phyloP scores from a whole-genome alignment of 441 rosid species.

The Populus tomentosa region DNA sequence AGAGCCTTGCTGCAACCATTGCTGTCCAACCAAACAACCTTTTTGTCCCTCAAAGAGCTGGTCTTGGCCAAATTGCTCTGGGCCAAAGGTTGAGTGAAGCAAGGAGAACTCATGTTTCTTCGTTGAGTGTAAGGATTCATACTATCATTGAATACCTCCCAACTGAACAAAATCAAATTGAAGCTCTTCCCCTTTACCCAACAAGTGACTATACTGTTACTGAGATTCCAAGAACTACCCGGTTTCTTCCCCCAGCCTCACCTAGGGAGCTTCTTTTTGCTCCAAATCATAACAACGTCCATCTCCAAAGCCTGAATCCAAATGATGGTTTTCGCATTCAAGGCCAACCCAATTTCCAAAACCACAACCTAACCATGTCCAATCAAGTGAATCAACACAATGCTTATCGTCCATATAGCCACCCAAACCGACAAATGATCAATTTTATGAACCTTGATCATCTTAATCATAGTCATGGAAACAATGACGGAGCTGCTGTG shows the following conservation, averaged over 20 bases:
- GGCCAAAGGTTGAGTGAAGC: constrained; percentile 8
- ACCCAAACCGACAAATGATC: not conserved
- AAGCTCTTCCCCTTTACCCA: not conserved
- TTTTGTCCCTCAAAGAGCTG: not conserved
- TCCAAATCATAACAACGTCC: not conserved
- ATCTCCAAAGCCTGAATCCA: not conserved
- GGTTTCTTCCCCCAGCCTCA: constrained; percentile 3
- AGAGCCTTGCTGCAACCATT: not conserved
- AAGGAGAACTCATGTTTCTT: constrained; percentile 5
- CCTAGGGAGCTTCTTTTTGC: not conserved
- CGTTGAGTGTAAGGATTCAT: constrained; percentile 8
- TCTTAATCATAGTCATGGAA: not conserved
- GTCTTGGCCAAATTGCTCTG: constrained; percentile 5
- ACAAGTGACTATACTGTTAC: not conserved
- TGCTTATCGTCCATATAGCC: not conserved
- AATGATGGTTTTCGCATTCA: not conserved
- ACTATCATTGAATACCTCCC: constrained; percentile 5
- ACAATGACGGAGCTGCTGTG: not conserved
- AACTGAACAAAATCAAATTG: not conserved
- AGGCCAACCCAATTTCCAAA: constrained; percentile 4
- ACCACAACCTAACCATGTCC: not conserved
- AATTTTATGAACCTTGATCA: not conserved
- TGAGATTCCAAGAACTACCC: not conserved
- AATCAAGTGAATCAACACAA: not conserved
- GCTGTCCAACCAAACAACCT: not conserved